phyloP scores from a whole-genome alignment of 1,139 yeast genomes.

The Scheffersomyces parashehatae region DNA sequence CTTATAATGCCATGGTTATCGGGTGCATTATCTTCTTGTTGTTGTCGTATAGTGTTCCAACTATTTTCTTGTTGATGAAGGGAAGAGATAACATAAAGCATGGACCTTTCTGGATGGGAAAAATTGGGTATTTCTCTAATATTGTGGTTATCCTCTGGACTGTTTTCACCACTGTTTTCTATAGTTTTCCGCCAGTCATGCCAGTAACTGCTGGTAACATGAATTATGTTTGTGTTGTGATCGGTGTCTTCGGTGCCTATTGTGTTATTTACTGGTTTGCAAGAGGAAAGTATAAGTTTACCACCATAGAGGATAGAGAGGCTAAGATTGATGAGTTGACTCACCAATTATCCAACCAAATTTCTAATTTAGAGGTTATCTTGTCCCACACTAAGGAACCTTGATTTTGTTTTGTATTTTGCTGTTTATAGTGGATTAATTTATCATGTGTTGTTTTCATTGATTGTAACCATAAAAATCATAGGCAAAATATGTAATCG shows the following conservation, averaged over 20 bases:
- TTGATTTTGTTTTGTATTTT: no score
- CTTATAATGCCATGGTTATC: slow-evolving; percentile 41
- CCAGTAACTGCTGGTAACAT: slow-evolving; percentile 46
- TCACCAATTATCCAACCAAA: slow-evolving; percentile 27
- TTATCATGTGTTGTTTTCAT: no score
- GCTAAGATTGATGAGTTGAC: slow-evolving; percentile 25
- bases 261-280: slow-evolving; percentile 38
- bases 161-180: slow-evolving; percentile 40
- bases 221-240: slow-evolving; percentile 48
- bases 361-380: slow-evolving; percentile 24
- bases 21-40: slow-evolving; percentile 40
- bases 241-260: slow-evolving; percentile 33
- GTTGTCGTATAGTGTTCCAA: slow-evolving; percentile 37
- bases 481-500: no score
- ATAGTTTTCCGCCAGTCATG: slow-evolving; percentile 45
- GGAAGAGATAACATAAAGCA: slow-evolving; percentile 38
- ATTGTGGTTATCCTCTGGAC: slow-evolving; percentile 38
- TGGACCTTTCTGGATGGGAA: slow-evolving; percentile 54
- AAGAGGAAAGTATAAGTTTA: slow-evolving; percentile 37
- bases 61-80: slow-evolving; percentile 28
- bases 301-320: slow-evolving; percentile 26
- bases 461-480: no score
- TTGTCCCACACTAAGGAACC: slow-evolving; percentile 13
- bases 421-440: no score
- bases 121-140: slow-evolving; percentile 22